Percentiles rank a stretch among this genome's conserved stretches.
Evolutionary conservation across 768 basidiomycete genomes (phyloP).

Genomic region (Royoungia palumana): DNA sequence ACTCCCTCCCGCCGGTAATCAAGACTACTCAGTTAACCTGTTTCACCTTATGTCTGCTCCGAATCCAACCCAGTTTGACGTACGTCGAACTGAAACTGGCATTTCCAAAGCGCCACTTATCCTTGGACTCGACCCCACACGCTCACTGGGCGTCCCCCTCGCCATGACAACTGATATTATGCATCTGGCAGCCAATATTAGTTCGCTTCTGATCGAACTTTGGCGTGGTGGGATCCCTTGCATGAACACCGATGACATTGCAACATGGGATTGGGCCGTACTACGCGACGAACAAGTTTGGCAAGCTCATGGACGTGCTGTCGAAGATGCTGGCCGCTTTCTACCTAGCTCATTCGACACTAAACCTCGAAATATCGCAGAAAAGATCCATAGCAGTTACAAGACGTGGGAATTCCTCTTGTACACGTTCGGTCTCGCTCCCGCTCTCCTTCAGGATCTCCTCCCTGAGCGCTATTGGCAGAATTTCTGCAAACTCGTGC

Average conservation of each 20-base stretch:
- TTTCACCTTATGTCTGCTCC: background rate
- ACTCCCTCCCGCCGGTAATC: background rate
- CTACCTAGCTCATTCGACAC: background rate
- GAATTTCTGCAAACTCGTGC: too few relatives aligned
- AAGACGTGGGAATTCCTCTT: constrained; percentile 27
- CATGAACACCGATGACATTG: background rate
- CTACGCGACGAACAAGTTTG: background rate
- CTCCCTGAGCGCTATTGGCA: constrained; percentile 19
- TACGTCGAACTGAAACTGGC: background rate
- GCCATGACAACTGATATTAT: constrained; percentile 7
- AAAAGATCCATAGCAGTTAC: constrained; percentile 28
- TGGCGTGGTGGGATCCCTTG: background rate
- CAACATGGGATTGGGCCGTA: constrained; percentile 1
- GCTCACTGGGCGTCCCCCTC: background rate
- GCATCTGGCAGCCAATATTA: background rate
- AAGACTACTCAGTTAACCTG: background rate
- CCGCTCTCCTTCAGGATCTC: constrained; percentile 11
- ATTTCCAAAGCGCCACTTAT: background rate
- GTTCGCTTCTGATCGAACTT: background rate
- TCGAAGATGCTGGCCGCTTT: background rate
- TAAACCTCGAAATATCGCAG: constrained; percentile 23
- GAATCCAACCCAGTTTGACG: background rate
- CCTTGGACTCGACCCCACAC: background rate
- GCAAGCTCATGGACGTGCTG: background rate
- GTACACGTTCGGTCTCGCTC: constrained; percentile 20